These are phyloP conservation scores for Verbascum thapsus DNA, from an alignment of 257 asterid genomes.

Conservation along the genomic window DNA sequence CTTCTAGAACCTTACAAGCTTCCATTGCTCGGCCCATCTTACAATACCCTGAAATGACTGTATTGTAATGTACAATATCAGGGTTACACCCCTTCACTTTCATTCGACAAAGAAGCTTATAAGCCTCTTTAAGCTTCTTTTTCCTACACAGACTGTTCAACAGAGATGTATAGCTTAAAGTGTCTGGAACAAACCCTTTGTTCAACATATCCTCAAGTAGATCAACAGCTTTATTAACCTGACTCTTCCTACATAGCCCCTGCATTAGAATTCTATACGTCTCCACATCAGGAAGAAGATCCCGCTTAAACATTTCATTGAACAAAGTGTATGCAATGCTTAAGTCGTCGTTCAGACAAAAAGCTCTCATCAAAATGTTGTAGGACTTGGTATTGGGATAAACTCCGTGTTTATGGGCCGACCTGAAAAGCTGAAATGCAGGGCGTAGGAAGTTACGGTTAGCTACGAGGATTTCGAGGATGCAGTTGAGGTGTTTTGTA, in stretches of 20 bases:
- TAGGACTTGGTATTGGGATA: slow-evolving; percentile 65
- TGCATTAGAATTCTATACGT: slow-evolving; percentile 82
- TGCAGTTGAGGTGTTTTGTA: slow-evolving; percentile 68
- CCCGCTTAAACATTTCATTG: slow-evolving; percentile 74
- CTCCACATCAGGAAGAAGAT: slow-evolving; percentile 75
- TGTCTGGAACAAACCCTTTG: slow-evolving; percentile 89
- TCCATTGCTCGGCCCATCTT: slow-evolving; percentile 75
- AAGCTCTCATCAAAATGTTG: slow-evolving; percentile 84
- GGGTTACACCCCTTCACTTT: slow-evolving; percentile 88
- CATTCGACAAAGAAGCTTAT: slow-evolving; percentile 93
- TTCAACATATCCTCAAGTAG: slow-evolving; percentile 91
- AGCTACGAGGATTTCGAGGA: slow-evolving; percentile 72
- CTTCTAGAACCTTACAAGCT: slow-evolving; percentile 84
- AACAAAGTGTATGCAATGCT: slow-evolving; percentile 81
- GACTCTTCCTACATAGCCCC: slow-evolving; percentile 90
- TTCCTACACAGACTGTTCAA: slow-evolving; percentile 88
- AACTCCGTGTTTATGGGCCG: slow-evolving; percentile 70
- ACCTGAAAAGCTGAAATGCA: slow-evolving; percentile 75
- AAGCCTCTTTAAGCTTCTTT: slow-evolving; percentile 86
- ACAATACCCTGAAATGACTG: slow-evolving; percentile 77
- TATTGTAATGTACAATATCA: slow-evolving; percentile 83
- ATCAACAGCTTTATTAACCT: slow-evolving; percentile 84
- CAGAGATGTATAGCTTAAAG: slow-evolving; percentile 71
- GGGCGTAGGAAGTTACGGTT: slow-evolving; percentile 54
- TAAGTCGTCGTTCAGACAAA: slow-evolving; percentile 65